phyloP scores from a whole-genome alignment of 768 basidiomycete genomes.

The Cystofilobasidium ferigula region DNA sequence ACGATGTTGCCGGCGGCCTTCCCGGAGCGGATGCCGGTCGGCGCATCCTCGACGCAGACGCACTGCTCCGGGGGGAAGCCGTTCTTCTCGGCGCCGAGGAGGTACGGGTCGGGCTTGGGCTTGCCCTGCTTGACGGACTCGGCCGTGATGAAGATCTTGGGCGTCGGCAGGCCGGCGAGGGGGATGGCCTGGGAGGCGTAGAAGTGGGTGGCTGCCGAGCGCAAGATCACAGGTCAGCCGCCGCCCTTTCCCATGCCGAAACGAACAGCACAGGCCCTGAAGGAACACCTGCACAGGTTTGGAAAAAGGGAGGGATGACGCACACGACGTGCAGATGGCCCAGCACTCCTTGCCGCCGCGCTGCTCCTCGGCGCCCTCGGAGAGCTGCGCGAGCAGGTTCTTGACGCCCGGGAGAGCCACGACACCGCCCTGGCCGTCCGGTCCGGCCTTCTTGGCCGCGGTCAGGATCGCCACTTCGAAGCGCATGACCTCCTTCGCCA shows the following conservation, averaged over 20 bases:
- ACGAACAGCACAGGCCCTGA: no score
- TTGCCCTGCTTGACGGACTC: slow-evolving; percentile 67
- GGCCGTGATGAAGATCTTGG: slow-evolving; percentile 57
- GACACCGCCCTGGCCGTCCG: slow-evolving; percentile 18
- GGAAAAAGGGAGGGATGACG: background rate
- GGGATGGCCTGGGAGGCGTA: slow-evolving; percentile 60
- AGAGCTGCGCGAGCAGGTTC: slow-evolving; percentile 13
- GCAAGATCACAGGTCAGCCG: background rate
- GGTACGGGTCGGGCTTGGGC: slow-evolving; percentile 79
- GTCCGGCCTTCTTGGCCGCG: slow-evolving; percentile 21
- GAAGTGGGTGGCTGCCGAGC: slow-evolving; percentile 55
- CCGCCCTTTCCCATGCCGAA: background rate
- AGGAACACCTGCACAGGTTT: no score
- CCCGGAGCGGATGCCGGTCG: slow-evolving; percentile 66
- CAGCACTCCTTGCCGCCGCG: slow-evolving; percentile 18
- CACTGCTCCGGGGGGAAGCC: slow-evolving; percentile 52
- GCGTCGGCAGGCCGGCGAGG: slow-evolving; percentile 51
- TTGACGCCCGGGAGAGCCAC: slow-evolving; percentile 25
- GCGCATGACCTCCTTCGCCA: slow-evolving; percentile 22
- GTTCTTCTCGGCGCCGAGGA: slow-evolving; percentile 58
- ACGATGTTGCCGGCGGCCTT: slow-evolving; percentile 63
- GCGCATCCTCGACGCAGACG: slow-evolving; percentile 49
- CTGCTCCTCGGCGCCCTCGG: slow-evolving; percentile 20
- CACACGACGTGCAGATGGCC: slow-evolving; percentile 27
- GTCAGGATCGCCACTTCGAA: slow-evolving; percentile 26